Evolutionary conservation across 208 protist genomes (phyloP), one percentile per base, ranked within the genome.

Genomic region (Leishmania tropica): DNA sequence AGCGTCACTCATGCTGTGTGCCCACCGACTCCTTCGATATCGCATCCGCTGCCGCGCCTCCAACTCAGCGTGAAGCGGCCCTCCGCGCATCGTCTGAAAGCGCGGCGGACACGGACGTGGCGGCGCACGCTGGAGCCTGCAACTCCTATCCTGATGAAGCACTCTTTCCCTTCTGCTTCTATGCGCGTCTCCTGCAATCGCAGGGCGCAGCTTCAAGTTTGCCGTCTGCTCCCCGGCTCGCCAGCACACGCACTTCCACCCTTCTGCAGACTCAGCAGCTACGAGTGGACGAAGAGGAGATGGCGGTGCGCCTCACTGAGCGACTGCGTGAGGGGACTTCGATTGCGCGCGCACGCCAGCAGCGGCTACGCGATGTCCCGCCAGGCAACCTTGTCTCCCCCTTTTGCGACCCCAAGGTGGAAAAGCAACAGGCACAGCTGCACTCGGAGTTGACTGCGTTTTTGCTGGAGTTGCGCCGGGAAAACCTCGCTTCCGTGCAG

Each of bases 391-490:
- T 77, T 31, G 75, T 68, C 28, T 35, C 78, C 11, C 17, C 85
- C 28, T 93, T 89, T 64, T 81, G 88, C 31, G 93, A 96, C 78
- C 80, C 84, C 1, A 86, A 72, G 31, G 85, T 96, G 31, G 90
- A 96, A 56, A 67, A 81, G 35, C 60, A 87, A 45, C 85, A 89
- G 65, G 84, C 88, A 1, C 67, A 45, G 2, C 72, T 96, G 51
- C 87, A 92, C 78, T 75, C 83, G n/a, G 93, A 96, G 73, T 60
- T 96, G 51, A 90, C 89, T 40, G 83, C 84, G 21, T 74, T 94
- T 76, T 65, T 94, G 67, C 83, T 94, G 31, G 79, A 85, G 28
- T 79, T 94, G 6, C 79, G 90, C 0, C 67, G 45, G 2, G 40
- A 64, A 28, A 95, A 95, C 71, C 40, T 81, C 11, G 83, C 87